Conservation (phyloP, 306 rosid species). For the Sicyos baderoa region DNA sequence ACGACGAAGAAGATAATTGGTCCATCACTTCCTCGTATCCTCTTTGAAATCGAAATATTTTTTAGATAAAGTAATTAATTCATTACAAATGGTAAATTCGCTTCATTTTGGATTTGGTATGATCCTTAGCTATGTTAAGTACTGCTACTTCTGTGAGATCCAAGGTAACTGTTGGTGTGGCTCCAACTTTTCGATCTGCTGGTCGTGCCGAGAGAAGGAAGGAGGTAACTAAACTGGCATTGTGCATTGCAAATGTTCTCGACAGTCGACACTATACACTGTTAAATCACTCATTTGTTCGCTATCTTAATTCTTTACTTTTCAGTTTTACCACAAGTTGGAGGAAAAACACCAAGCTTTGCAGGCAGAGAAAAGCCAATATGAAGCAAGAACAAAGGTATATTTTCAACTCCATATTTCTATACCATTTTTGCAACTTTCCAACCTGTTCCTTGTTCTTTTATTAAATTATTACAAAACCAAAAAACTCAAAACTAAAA, state of each 20-base stretch:
- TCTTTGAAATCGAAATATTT: not conserved
- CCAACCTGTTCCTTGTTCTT: not conserved
- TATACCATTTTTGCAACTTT: not conserved
- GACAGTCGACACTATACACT: not conserved
- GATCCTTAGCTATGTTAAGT: slow-evolving; percentile 48
- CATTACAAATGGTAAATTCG: not conserved
- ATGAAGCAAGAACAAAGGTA: slow-evolving; percentile 81
- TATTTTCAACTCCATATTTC: not conserved
- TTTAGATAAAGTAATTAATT: not conserved
- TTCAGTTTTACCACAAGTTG: slow-evolving; percentile 69
- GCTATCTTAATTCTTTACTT: slow-evolving; percentile 22
- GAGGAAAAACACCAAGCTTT: slow-evolving; percentile 85
- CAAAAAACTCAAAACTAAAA: not conserved
- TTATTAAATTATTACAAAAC: not conserved
- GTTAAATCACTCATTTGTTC: not conserved
- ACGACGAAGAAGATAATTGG: slow-evolving; percentile 77
- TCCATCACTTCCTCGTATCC: slow-evolving; percentile 94
- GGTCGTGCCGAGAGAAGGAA: slow-evolving; percentile 90
- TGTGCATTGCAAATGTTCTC: not conserved
- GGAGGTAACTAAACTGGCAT: slow-evolving; percentile 45
- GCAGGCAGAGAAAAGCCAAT: slow-evolving; percentile 72
- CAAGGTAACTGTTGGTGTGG: slow-evolving; percentile 78
- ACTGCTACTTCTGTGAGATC: slow-evolving; percentile 61
- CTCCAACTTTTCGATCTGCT: slow-evolving; percentile 57
- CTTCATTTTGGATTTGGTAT: not conserved